phyloP scores from a whole-genome alignment of 2,329 filamentous ascomycete species.

The Aspergillus luchuensis region DNA sequence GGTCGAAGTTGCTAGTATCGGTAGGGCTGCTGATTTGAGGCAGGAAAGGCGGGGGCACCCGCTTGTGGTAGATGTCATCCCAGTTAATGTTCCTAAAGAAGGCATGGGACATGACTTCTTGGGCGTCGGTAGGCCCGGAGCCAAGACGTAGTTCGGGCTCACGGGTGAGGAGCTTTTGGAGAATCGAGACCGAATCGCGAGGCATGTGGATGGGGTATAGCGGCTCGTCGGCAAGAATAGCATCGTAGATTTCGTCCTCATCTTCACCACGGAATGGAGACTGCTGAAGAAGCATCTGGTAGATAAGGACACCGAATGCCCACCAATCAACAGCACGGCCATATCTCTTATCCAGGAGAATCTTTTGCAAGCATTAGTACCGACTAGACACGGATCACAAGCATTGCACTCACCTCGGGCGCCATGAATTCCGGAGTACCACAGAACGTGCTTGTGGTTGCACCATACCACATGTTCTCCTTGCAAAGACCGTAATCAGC shows the following conservation, averaged over 20 bases:
- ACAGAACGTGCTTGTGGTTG: constrained; percentile 96
- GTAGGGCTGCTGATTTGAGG: constrained; percentile 88
- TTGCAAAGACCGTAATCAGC: constrained; percentile 98
- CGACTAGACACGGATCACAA: not conserved
- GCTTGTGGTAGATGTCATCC: constrained; percentile 98
- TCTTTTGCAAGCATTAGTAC: constrained; percentile 55
- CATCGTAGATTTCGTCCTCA: constrained; percentile 98
- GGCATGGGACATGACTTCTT: constrained; percentile 98
- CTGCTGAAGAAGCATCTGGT: constrained; percentile 99
- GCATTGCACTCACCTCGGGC: constrained; percentile 69
- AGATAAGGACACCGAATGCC: constrained; percentile 98
- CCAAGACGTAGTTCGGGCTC: constrained; percentile 92
- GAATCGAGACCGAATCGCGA: constrained; percentile 91
- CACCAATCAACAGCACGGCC: constrained; percentile 98
- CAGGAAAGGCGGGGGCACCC: constrained; percentile 83
- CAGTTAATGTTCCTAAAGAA: constrained; percentile 98
- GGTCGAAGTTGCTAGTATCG: constrained; percentile 99
- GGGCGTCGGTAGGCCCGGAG: constrained; percentile 92
- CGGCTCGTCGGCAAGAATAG: constrained; percentile 94
- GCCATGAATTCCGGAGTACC: constrained; percentile 99
- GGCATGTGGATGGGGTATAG: constrained; percentile 99
- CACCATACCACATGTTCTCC: constrained; percentile 99
- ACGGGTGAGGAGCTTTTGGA: constrained; percentile 94
- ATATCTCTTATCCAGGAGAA: constrained; percentile 97
- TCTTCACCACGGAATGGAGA: constrained; percentile 98